Conservation (phyloP, 192 early-diverging fungal species). For the Phlyctochytrium bullatum region DNA sequence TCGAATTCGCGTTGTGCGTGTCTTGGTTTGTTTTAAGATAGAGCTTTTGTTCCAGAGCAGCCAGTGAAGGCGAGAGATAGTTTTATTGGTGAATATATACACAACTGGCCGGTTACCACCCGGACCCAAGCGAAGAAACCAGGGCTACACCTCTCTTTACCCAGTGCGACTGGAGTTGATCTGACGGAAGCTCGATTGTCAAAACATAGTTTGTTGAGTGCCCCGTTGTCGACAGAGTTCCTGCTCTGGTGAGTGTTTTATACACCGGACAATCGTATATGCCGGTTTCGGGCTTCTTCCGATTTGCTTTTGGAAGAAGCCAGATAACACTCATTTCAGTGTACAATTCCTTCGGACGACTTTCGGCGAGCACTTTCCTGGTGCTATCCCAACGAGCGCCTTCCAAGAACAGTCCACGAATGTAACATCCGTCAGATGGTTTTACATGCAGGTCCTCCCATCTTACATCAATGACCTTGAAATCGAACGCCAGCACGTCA, state of each 20-base stretch:
- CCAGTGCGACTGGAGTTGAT: conserved; percentile 51
- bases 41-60: no score
- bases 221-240: conserved; percentile 58
- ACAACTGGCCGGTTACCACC: conserved; percentile 25
- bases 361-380: conserved; percentile 39
- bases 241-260: conserved; percentile 57
- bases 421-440: conserved; percentile 58
- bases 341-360: conserved; percentile 56
- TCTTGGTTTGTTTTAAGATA: background rate
- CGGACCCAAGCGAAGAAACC: conserved; percentile 38
- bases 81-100: no score
- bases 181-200: conserved; percentile 59
- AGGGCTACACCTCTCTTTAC: conserved; percentile 58
- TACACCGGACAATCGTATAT: conserved; percentile 64
- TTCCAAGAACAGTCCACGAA: conserved; percentile 58
- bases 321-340: conserved; percentile 61
- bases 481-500: conserved; percentile 55
- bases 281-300: conserved; percentile 47
- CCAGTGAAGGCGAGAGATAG: no score
- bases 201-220: conserved; percentile 63
- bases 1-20: no score
- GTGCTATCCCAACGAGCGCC: conserved; percentile 58
- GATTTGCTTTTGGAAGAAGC: conserved; percentile 54
- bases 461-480: conserved; percentile 50
- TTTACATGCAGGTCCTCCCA: conserved; percentile 53